Conservation (phyloP, 2,329 filamentous ascomycete genomes). For the Curvularia spicifera region DNA sequence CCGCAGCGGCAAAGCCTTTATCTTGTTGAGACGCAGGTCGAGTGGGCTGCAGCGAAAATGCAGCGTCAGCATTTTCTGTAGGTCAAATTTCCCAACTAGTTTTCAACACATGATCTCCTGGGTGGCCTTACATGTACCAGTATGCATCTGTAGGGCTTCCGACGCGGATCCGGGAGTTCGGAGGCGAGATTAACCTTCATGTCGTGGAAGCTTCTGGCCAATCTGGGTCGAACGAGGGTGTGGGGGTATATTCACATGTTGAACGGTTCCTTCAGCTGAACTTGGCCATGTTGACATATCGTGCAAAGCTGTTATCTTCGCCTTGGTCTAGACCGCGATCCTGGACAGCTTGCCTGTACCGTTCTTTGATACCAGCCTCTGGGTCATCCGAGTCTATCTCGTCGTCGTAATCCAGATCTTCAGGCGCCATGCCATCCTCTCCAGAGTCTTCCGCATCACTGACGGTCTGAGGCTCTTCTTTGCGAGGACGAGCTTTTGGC, state of each 20-base stretch:
- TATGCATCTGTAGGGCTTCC: conserved; percentile 15
- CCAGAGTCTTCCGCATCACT: conserved; percentile 60
- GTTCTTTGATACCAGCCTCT: conserved; percentile 69
- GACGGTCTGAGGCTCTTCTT: conserved; percentile 58
- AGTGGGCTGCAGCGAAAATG: too few relatives aligned
- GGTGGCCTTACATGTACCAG: conserved; percentile 12
- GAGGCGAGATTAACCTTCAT: conserved; percentile 19
- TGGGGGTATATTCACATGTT: conserved; percentile 17
- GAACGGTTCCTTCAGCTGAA: conserved; percentile 35
- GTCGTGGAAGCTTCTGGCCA: conserved; percentile 1
- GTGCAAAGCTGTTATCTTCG: conserved; percentile 60
- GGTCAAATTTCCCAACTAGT: background rate
- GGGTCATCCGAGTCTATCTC: conserved; percentile 65
- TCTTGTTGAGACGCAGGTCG: too few relatives aligned
- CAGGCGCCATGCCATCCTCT: conserved; percentile 61
- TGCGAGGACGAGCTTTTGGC: conserved; percentile 45
- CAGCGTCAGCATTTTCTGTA: conserved; percentile 3
- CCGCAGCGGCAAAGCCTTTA: too few relatives aligned
- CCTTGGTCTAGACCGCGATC: conserved; percentile 53
- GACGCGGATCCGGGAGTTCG: conserved; percentile 16
- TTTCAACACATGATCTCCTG: conserved; percentile 10
- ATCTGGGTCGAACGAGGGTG: background rate
- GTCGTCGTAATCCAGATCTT: conserved; percentile 58
- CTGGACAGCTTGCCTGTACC: conserved; percentile 78
- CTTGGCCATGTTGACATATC: conserved; percentile 54